Conservation (phyloP, 805 yeast species). For the Saccharomycopsis lassenensis region DNA sequence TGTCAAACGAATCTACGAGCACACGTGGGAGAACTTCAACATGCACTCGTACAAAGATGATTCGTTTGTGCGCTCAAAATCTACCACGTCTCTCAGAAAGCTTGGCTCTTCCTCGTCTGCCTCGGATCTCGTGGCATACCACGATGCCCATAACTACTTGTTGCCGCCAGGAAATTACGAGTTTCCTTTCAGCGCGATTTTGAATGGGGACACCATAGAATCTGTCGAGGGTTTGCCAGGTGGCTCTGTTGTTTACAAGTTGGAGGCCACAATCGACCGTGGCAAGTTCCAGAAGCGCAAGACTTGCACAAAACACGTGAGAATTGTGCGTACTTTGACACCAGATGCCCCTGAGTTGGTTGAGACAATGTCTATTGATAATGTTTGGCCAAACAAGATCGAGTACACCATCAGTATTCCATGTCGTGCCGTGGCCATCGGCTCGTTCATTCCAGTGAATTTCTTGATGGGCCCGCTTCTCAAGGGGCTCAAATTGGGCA, state of each 20-base stretch:
- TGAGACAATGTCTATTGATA: constrained; percentile 88
- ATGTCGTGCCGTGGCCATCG: constrained; percentile 80
- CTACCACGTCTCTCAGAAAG: neutral
- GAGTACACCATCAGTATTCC: constrained; percentile 86
- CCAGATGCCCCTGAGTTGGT: constrained; percentile 80
- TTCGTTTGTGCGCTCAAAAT: neutral
- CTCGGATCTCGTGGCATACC: neutral
- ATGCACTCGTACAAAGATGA: constrained; percentile 36
- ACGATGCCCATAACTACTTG: constrained; percentile 21
- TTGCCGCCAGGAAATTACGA: constrained; percentile 74
- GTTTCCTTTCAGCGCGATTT: constrained; percentile 73
- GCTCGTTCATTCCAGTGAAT: constrained; percentile 62
- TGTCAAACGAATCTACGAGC: constrained; percentile 60
- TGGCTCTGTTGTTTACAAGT: constrained; percentile 57
- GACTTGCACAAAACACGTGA: constrained; percentile 55
- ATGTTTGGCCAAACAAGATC: constrained; percentile 90
- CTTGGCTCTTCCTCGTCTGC: neutral
- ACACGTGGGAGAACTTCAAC: constrained; percentile 64
- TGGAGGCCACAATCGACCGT: constrained; percentile 74
- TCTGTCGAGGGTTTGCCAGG: constrained; percentile 85
- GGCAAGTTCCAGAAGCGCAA: constrained; percentile 65
- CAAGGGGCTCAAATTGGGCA: constrained; percentile 72
- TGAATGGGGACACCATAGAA: constrained; percentile 81
- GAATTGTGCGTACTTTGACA: constrained; percentile 78
- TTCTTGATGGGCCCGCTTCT: constrained; percentile 66